Conservation (phyloP, 1,284 basidiomycete species). For the Athelia psychrophila region DNA sequence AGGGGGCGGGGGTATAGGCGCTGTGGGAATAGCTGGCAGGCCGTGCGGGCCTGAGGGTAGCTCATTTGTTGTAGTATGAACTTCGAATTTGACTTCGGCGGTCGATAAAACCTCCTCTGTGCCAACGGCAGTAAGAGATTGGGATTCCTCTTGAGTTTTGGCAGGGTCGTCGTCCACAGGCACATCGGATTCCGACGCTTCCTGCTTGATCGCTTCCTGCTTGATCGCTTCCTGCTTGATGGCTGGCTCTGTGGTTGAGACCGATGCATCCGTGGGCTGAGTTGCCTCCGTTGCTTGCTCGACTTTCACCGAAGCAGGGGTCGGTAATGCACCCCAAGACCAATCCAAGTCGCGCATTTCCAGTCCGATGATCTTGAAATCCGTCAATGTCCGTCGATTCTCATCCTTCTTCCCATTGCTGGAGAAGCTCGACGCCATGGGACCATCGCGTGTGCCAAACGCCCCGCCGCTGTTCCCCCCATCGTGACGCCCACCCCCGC, state of each 20-base stretch:
- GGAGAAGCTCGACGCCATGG: conserved; percentile 38
- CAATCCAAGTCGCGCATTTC: conserved; percentile 73
- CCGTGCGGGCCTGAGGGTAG: neutral
- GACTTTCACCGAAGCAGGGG: conserved; percentile 32
- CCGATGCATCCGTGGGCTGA: too few relatives aligned
- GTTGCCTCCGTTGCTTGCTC: conserved; percentile 17
- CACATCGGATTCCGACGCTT: conserved; percentile 3
- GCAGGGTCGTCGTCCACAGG: conserved; percentile 24
- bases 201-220: conserved; percentile 17
- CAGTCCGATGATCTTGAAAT: conserved; percentile 93
- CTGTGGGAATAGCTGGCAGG: neutral
- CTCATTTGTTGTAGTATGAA: conserved; percentile 16
- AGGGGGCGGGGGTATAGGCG: conserved; percentile 47
- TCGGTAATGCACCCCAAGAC: conserved; percentile 64
- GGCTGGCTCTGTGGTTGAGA: conserved; percentile 6
- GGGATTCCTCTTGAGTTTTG: conserved; percentile 3
- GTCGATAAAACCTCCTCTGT: conserved; percentile 4
- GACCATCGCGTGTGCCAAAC: conserved; percentile 43
- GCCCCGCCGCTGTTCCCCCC: conserved; percentile 26
- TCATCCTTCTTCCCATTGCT: conserved; percentile 72
- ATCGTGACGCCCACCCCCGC: conserved; percentile 54
- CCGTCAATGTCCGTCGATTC: conserved; percentile 84
- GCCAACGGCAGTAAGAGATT: neutral
- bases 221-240: conserved; percentile 42
- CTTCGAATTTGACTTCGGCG: conserved; percentile 17